phyloP scores from a whole-genome alignment of 306 rosid genomes.

The Prunus mira region DNA sequence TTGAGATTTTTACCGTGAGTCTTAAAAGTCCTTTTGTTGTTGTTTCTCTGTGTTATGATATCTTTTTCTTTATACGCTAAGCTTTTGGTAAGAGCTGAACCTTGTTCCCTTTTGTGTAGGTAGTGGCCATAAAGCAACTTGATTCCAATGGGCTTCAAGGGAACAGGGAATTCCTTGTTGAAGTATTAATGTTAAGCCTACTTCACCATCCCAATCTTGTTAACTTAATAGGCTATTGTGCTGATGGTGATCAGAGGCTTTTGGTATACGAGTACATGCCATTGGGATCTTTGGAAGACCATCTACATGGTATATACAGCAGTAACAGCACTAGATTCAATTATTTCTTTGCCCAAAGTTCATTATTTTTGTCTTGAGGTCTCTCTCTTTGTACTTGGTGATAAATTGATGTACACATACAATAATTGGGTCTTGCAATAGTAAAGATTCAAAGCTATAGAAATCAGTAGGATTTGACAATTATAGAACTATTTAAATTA shows the following conservation, averaged over 20 bases:
- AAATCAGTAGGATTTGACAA: not conserved
- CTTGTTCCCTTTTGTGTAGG: constrained; percentile 29
- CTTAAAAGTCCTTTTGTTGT: not conserved
- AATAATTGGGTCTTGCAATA: not conserved
- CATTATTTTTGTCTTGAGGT: constrained; percentile 3
- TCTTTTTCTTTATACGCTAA: not conserved
- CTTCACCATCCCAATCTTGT: constrained; percentile 64
- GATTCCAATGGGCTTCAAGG: constrained; percentile 63
- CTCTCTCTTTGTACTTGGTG: not conserved
- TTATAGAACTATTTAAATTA: not conserved
- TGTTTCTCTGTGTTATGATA: not conserved
- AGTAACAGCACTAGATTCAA: constrained; percentile 13
- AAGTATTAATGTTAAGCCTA: constrained; percentile 53
- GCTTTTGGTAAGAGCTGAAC: constrained; percentile 18
- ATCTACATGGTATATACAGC: constrained; percentile 40
- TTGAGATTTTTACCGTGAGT: not conserved
- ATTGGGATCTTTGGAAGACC: constrained; percentile 55
- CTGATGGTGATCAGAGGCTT: constrained; percentile 65
- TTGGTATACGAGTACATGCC: constrained; percentile 60
- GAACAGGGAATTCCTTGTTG: constrained; percentile 59
- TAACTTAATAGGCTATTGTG: constrained; percentile 53
- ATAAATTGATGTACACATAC: not conserved
- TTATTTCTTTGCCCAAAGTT: not conserved
- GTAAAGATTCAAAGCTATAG: not conserved
- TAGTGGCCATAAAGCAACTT: constrained; percentile 54